These are phyloP conservation scores for Myxozyma monticola DNA, from an alignment of 805 yeast genomes.

Conservation along the genomic window DNA sequence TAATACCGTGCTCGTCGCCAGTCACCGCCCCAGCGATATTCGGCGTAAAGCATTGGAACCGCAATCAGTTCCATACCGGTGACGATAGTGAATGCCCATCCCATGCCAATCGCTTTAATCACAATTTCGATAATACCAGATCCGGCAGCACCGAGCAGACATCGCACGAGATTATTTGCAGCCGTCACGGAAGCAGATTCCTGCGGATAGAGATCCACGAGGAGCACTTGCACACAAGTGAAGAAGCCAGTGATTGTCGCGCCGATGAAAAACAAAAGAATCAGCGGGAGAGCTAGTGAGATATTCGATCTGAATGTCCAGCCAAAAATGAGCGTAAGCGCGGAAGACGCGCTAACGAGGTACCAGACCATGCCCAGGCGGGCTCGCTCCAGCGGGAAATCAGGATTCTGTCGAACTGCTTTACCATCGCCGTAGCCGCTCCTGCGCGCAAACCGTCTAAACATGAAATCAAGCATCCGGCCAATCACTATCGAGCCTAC, in stretches of 20 bases:
- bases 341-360: slow-evolving; percentile 12
- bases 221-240: slow-evolving; percentile 55
- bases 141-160: slow-evolving; percentile 67
- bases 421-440: slow-evolving; percentile 17
- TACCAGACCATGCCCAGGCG: slow-evolving; percentile 14
- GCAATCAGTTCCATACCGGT: slow-evolving; percentile 37
- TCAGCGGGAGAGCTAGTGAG: slow-evolving; percentile 51
- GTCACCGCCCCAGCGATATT: slow-evolving; percentile 17
- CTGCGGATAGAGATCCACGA: slow-evolving; percentile 72
- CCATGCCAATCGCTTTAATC: slow-evolving; percentile 60
- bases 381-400: slow-evolving; percentile 28
- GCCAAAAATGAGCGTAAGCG: slow-evolving; percentile 50
- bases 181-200: slow-evolving; percentile 76
- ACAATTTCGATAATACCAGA: slow-evolving; percentile 67
- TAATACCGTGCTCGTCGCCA: slow-evolving; percentile 21
- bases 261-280: slow-evolving; percentile 59
- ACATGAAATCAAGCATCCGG: slow-evolving; percentile 41
- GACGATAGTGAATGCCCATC: slow-evolving; percentile 80
- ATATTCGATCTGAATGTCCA: slow-evolving; percentile 64
- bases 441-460: slow-evolving; percentile 11
- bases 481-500: slow-evolving; percentile 64
- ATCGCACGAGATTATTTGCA: slow-evolving; percentile 68
- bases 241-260: slow-evolving; percentile 53
- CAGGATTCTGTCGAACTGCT: slow-evolving; percentile 18
- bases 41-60: slow-evolving; percentile 13